Conservation (phyloP, 768 basidiomycete species). For the Tricholoma furcatifolium region DNA sequence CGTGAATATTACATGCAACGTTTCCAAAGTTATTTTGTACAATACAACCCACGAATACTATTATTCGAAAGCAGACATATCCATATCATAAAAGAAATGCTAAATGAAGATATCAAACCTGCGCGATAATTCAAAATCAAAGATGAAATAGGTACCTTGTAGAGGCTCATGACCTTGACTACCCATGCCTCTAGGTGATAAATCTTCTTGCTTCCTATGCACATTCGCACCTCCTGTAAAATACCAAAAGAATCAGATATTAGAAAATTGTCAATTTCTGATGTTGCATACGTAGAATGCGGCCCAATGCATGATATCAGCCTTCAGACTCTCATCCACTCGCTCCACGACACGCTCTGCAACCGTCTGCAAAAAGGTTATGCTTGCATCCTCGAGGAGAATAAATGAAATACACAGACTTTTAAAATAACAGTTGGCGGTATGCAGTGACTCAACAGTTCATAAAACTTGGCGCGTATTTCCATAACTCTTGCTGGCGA, state of each 20-base stretch:
- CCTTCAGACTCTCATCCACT: constrained; percentile 88
- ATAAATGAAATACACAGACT: constrained; percentile 41
- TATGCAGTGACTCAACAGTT: constrained; percentile 95
- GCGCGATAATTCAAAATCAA: not conserved
- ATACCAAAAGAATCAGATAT: not conserved
- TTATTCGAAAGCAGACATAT: constrained; percentile 58
- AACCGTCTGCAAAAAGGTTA: constrained; percentile 61
- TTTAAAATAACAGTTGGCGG: constrained; percentile 90
- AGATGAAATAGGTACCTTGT: constrained; percentile 60
- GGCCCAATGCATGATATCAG: constrained; percentile 97
- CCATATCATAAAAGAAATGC: constrained; percentile 64
- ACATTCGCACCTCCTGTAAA: constrained; percentile 88
- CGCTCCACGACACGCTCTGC: constrained; percentile 84
- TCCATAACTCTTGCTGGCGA: constrained; percentile 87
- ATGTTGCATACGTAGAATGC: constrained; percentile 79
- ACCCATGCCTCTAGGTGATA: constrained; percentile 98
- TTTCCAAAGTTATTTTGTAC: too few species aligned
- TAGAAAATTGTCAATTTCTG: not conserved
- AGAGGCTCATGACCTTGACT: constrained; percentile 91
- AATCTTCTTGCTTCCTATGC: constrained; percentile 84
- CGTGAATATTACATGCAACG: too few species aligned
- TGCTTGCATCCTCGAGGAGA: not conserved
- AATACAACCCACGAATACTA: not conserved
- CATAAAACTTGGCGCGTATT: constrained; percentile 91
- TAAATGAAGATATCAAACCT: constrained; percentile 21